A percentile compares a stretch with the other conserved stretches of the same genome.
These are phyloP conservation scores for Tolypocladium capitatum DNA, from an alignment of 2,329 filamentous ascomycete species.

Conservation along the genomic window DNA sequence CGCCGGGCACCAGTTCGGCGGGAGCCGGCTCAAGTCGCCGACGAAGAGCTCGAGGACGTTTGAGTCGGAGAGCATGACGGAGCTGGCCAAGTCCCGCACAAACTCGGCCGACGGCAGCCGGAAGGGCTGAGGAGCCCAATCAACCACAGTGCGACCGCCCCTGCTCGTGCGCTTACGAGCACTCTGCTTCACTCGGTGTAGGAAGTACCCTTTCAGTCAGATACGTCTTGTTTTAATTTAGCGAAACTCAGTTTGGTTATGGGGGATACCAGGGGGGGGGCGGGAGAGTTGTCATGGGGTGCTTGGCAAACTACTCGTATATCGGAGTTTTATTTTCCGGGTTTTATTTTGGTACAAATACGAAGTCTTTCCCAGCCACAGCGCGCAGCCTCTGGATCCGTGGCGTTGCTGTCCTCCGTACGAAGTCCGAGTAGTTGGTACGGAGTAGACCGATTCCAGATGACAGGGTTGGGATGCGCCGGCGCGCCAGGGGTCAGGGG, in stretches of 20 bases:
- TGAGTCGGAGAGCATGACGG: slow-evolving; percentile 39
- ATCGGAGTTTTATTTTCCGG: neutral
- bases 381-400: too few species aligned
- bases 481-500: too few species aligned
- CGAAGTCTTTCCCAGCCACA: too few species aligned
- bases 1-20: neutral
- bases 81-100: slow-evolving; percentile 27
- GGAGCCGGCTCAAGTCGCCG: slow-evolving; percentile 17
- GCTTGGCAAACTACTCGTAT: neutral
- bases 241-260: neutral
- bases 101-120: slow-evolving; percentile 19
- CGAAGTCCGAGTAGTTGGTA: too few species aligned
- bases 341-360: too few species aligned
- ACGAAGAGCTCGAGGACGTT: slow-evolving; percentile 19
- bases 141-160: neutral
- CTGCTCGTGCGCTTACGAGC: neutral
- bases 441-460: too few species aligned
- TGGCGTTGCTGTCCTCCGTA: too few species aligned
- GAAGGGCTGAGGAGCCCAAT: neutral
- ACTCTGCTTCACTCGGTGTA: neutral
- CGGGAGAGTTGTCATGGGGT: neutral
- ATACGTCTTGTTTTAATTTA: neutral
- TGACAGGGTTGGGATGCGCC: too few species aligned
- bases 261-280: neutral
- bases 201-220: too few species aligned